Evolutionary conservation across 176 grass and related monocot genomes (phyloP).

Genomic region (Avena insularis): DNA sequence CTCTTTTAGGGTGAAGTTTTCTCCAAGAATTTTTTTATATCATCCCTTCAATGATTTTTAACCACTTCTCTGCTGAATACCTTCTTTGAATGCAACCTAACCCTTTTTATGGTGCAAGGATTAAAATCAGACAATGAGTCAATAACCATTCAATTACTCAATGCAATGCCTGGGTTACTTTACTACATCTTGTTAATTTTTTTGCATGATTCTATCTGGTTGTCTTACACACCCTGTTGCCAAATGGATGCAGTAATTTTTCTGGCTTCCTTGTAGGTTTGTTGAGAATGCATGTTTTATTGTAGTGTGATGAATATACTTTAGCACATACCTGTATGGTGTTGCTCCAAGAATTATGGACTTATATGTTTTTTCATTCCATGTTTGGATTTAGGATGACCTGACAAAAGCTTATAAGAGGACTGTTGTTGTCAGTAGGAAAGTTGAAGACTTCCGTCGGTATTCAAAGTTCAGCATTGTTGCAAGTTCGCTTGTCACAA

Average conservation of each 20-base stretch:
- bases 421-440: slow-evolving; percentile 69
- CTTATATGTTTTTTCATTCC: slow-evolving; percentile 40
- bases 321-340: slow-evolving; percentile 1
- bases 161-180: neutral
- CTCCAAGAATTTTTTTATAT: slow-evolving; percentile 20
- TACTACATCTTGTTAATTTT: slow-evolving; percentile 4
- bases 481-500: slow-evolving; percentile 69
- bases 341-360: slow-evolving; percentile 37
- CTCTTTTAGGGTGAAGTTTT: neutral
- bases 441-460: slow-evolving; percentile 72
- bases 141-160: slow-evolving; percentile 32
- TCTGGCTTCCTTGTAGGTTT: slow-evolving; percentile 30
- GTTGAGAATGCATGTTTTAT: slow-evolving; percentile 18
- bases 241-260: slow-evolving; percentile 24
- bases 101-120: slow-evolving; percentile 28
- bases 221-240: slow-evolving; percentile 18
- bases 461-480: slow-evolving; percentile 72
- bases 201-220: slow-evolving; percentile 18
- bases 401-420: slow-evolving; percentile 84
- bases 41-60: slow-evolving; percentile 21
- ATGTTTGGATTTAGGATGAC: slow-evolving; percentile 69
- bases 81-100: neutral
- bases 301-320: slow-evolving; percentile 14
- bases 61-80: slow-evolving; percentile 11
- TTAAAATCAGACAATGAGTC: slow-evolving; percentile 34